Evolutionary conservation across 164 flowering plant genomes (phyloP).

Genomic region (Berberis thunbergii): DNA sequence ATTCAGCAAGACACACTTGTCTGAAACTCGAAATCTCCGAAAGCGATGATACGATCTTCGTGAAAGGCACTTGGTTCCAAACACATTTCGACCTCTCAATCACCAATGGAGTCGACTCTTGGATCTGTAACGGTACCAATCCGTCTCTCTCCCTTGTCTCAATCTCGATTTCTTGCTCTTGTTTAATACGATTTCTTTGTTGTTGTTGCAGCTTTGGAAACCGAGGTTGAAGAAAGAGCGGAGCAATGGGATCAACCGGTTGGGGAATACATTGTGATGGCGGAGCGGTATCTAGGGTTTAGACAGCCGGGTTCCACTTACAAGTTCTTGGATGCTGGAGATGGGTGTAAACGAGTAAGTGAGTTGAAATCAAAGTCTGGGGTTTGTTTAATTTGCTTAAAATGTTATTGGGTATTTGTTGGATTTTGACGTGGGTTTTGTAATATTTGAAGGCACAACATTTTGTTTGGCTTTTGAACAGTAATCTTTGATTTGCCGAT

Average conservation of each 20-base stretch:
- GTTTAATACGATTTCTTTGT: neutral
- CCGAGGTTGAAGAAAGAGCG: constrained; percentile 70
- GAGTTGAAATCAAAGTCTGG: neutral
- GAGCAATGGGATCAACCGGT: constrained; percentile 86
- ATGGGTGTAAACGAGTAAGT: constrained; percentile 57
- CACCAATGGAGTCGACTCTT: constrained; percentile 58
- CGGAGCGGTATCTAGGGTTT: constrained; percentile 74
- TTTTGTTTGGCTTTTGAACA: no score
- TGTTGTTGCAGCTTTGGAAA: constrained; percentile 47
- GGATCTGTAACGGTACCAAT: constrained; percentile 65
- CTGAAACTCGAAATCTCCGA: constrained; percentile 44
- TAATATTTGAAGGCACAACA: no score
- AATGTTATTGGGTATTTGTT: neutral
- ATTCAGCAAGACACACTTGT: constrained; percentile 46
- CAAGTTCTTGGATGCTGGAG: constrained; percentile 58
- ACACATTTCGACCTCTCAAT: constrained; percentile 59
- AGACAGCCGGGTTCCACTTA: constrained; percentile 79
- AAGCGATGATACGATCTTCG: constrained; percentile 32
- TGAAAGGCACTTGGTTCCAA: constrained; percentile 65
- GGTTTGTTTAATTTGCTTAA: neutral
- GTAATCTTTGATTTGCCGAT: no score
- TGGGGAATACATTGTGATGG: constrained; percentile 55
- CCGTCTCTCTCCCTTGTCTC: neutral
- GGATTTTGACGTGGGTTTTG: neutral
- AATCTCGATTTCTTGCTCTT: neutral